Conservation (phyloP, 1,284 basidiomycete genomes). For the Ganoderma sinense region DNA sequence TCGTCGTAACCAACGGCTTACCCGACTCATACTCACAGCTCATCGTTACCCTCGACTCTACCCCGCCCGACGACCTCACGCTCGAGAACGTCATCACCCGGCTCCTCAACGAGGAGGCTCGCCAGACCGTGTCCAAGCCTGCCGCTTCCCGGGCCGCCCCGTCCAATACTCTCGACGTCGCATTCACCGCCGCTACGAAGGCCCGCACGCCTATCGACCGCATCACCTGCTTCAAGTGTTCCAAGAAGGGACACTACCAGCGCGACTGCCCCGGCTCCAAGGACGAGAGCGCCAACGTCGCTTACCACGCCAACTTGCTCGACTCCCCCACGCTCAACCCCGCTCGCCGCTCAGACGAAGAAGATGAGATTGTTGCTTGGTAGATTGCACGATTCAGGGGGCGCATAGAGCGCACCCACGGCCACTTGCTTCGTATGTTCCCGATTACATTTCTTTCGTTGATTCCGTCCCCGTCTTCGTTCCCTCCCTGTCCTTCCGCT, state of each 20-base stretch:
- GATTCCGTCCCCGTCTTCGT: neutral
- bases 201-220: conserved; percentile 12
- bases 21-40: neutral
- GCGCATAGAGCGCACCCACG: neutral
- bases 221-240: conserved; percentile 38
- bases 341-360: neutral
- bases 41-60: conserved; percentile 4
- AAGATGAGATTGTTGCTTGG: neutral
- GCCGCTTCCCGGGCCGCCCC: neutral
- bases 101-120: conserved; percentile 40
- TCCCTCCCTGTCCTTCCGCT: neutral
- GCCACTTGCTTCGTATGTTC: neutral
- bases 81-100: conserved; percentile 38
- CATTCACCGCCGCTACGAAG: neutral
- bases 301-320: neutral
- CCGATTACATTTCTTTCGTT: neutral
- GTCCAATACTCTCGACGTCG: neutral
- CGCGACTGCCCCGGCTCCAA: conserved; percentile 25
- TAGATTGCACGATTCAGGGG: neutral
- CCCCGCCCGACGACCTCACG: conserved; percentile 29
- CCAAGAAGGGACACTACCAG: conserved; percentile 41
- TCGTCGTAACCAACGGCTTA: neutral
- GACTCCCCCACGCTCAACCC: neutral
- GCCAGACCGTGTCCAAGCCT: conserved; percentile 18
- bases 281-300: neutral